phyloP scores from a whole-genome alignment of 768 basidiomycete genomes.

The Podaxis sp. region DNA sequence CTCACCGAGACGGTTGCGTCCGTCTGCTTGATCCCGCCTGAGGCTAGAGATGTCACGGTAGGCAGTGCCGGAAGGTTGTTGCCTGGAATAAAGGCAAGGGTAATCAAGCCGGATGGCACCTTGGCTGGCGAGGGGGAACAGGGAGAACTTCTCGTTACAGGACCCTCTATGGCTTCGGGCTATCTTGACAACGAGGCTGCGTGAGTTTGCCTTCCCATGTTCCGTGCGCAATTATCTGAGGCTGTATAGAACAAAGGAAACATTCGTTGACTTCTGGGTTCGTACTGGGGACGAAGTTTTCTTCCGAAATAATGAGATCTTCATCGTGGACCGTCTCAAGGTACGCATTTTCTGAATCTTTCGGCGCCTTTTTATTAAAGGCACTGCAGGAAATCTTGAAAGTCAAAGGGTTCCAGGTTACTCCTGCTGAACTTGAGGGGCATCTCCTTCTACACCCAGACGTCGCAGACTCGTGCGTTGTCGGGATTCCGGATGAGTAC shows the following conservation, averaged over 20 bases:
- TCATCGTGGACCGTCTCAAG: conserved; percentile 74
- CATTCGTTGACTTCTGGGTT: conserved; percentile 66
- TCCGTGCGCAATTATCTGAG: conserved; percentile 5
- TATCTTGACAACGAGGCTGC: conserved; percentile 61
- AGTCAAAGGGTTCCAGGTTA: conserved; percentile 59
- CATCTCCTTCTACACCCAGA: conserved; percentile 61
- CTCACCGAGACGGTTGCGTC: conserved; percentile 65
- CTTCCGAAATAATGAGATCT: conserved; percentile 60
- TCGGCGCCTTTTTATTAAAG: neutral
- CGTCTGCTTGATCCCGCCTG: conserved; percentile 44
- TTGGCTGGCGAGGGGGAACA: conserved; percentile 56
- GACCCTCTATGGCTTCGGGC: conserved; percentile 59
- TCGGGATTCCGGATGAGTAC: conserved; percentile 71
- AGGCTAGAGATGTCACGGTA: conserved; percentile 43
- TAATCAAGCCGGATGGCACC: conserved; percentile 58
- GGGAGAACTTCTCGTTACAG: conserved; percentile 61
- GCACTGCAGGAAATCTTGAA: conserved; percentile 65
- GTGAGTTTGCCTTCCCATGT: conserved; percentile 35
- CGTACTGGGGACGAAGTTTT: conserved; percentile 75
- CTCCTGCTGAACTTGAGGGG: conserved; percentile 67
- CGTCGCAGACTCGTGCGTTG: conserved; percentile 63
- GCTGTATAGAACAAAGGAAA: conserved; percentile 53
- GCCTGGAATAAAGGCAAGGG: conserved; percentile 55
- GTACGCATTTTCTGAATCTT: conserved; percentile 29
- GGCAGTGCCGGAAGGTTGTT: conserved; percentile 61